phyloP scores from a whole-genome alignment of 2,329 filamentous ascomycete genomes.

The Neofusicoccum sp. region DNA sequence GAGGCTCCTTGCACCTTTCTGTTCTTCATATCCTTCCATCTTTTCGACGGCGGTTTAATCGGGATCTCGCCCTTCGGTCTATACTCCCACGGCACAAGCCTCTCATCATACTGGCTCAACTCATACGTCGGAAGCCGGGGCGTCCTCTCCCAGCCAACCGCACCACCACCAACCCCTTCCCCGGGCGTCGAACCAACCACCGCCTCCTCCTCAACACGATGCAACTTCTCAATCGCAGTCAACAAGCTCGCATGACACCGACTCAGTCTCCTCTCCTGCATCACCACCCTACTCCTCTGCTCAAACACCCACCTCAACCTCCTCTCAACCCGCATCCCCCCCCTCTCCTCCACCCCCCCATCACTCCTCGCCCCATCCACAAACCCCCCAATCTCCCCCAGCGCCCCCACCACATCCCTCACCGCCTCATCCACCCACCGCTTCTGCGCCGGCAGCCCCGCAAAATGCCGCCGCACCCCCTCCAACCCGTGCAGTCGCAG shows the following conservation, averaged over 20 bases:
- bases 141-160: background rate
- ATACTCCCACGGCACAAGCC: background rate
- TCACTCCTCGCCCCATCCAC: background rate
- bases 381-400: constrained; percentile 26
- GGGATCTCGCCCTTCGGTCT: background rate
- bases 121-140: background rate
- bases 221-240: constrained; percentile 29
- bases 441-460: constrained; percentile 26
- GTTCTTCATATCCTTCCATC: background rate
- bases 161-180: constrained; percentile 15
- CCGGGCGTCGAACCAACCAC: background rate
- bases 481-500: constrained; percentile 24
- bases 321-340: background rate
- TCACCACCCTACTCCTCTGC: constrained; percentile 29
- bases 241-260: constrained; percentile 30
- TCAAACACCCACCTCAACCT: constrained; percentile 21
- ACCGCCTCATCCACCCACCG: constrained; percentile 29
- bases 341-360: too few species aligned
- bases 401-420: constrained; percentile 23
- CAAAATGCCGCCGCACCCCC: constrained; percentile 27
- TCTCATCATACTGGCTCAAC: background rate
- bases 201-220: constrained; percentile 24
- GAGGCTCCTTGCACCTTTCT: background rate
- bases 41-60: background rate
- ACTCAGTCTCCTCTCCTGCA: constrained; percentile 24